These are phyloP conservation scores for Calendula officinalis DNA, from an alignment of 129 eudicot species.

Conservation along the genomic window DNA sequence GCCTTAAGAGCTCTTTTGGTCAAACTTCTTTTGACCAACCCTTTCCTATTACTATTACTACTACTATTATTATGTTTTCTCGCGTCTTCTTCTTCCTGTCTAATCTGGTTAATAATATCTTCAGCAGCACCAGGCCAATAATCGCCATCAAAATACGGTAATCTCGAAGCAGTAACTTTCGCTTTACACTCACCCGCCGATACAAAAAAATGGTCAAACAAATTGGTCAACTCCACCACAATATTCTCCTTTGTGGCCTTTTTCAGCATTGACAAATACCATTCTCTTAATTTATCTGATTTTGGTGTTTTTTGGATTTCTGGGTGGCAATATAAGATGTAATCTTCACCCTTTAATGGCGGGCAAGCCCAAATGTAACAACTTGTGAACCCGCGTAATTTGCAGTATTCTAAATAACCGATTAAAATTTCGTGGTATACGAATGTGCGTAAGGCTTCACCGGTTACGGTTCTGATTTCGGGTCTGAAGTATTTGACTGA, in stretches of 20 bases:
- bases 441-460: conserved; percentile 97
- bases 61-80: conserved; percentile 45
- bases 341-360: conserved; percentile 96
- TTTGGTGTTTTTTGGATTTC: conserved; percentile 98
- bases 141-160: conserved; percentile 96
- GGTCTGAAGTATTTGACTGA: conserved; percentile 95
- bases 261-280: conserved; percentile 90
- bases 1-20: conserved; percentile 82
- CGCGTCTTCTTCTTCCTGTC: conserved; percentile 75
- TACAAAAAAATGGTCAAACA: conserved; percentile 78
- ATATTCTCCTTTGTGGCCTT: conserved; percentile 80
- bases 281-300: conserved; percentile 88
- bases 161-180: conserved; percentile 86
- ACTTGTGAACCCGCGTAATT: conserved; percentile 88
- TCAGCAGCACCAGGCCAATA: conserved; percentile 99
- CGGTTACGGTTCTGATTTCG: conserved; percentile 75
- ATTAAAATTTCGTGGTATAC: conserved; percentile 99
- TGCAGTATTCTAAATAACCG: conserved; percentile 88
- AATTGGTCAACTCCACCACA: conserved; percentile 75
- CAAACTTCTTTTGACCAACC: conserved; percentile 52
- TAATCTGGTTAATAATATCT: conserved; percentile 76
- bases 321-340: conserved; percentile 95
- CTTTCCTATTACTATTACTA: conserved; percentile 36
- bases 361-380: conserved; percentile 99
- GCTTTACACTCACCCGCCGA: conserved; percentile 88